Conservation (phyloP, 192 early-diverging fungal genomes). For the Umbelopsis ramanniana region DNA sequence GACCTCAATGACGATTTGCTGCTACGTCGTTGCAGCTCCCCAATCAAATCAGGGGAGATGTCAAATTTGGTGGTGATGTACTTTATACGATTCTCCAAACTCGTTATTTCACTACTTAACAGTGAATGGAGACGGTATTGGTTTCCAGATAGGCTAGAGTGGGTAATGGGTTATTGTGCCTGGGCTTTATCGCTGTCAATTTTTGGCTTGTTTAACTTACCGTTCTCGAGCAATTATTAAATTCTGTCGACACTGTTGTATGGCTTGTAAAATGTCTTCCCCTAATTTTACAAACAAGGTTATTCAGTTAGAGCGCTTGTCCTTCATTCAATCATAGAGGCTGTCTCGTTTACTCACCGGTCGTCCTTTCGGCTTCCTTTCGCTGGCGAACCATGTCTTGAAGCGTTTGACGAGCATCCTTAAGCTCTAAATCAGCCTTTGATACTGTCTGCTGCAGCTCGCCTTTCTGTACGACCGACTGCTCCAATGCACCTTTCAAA, state of each 20-base stretch:
- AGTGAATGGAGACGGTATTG: neutral
- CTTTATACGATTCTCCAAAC: constrained; percentile 10
- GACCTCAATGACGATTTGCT: neutral
- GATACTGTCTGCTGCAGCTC: neutral
- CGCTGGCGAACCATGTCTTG: neutral
- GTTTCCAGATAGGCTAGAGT: neutral
- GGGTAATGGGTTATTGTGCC: neutral
- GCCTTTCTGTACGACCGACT: neutral
- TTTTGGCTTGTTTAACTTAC: neutral
- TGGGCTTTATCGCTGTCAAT: too few relatives aligned
- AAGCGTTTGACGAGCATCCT: constrained; percentile 1
- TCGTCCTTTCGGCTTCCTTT: constrained; percentile 1
- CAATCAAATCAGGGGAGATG: constrained; percentile 13
- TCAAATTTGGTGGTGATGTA: constrained; percentile 19
- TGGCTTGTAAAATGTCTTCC: constrained; percentile 14
- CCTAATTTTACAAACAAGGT: too few relatives aligned
- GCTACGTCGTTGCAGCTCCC: constrained; percentile 12
- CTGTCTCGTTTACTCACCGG: too few relatives aligned
- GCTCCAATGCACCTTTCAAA: constrained; percentile 16
- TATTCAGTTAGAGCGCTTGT: too few relatives aligned
- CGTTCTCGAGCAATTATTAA: constrained; percentile 7
- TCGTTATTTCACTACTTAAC: constrained; percentile 8
- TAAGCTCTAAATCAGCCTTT: neutral
- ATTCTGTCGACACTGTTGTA: constrained; percentile 13
- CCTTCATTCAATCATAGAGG: too few relatives aligned